Evolutionary conservation across 805 yeast species (phyloP), one percentile per base, ranked within the genome.

Genomic region (Sugiyamaella valdiviana): DNA sequence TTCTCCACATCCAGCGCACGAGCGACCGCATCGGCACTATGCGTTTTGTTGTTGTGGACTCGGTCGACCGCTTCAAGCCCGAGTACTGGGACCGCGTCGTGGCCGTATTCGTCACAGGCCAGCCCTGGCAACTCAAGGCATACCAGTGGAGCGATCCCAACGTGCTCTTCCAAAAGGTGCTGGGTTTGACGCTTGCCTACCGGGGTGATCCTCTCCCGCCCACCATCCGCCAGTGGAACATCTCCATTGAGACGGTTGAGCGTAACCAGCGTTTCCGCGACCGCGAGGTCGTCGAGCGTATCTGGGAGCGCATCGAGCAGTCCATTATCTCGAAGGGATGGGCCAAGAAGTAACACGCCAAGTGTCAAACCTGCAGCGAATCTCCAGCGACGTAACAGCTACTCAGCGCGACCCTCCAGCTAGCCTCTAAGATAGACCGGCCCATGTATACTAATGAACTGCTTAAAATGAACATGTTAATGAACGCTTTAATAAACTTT

Each of bases 71-170:
- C 67, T 85, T 85, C 68, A 91, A 90, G 63, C 95, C 96, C 2
- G 98, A 93, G 64, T 88, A 93, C 68, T 93, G 99, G 99, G 95
- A 88, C 62, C 77, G 99, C 51, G 97, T 93, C 1, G 86, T 91
- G 43, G 97, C 95, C 0, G 85, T 93, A 36, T 83, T 93, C 70
- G 91, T 96, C 15, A 91, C 97, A 9, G 99, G 99, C 10, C 99
- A 93, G 69, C 74, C 82, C 47, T 93, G 99, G 99, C 99, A 93
- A 69, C 87, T 93, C 69, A 79, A 85, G 61, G 79, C 81, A 59
- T 93, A 91, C 67, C 85, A 83, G 63, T 84, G 89, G 80, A 74
- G 80, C 36, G 79, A 82, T 47, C 96, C 99, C 2, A 80, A 83
- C 51, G 72, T 72, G 39, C 72, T 93, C 54, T 93, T 93, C 66